Conservation (phyloP, 345 rosid genomes). For the Pistacia atlantica region DNA sequence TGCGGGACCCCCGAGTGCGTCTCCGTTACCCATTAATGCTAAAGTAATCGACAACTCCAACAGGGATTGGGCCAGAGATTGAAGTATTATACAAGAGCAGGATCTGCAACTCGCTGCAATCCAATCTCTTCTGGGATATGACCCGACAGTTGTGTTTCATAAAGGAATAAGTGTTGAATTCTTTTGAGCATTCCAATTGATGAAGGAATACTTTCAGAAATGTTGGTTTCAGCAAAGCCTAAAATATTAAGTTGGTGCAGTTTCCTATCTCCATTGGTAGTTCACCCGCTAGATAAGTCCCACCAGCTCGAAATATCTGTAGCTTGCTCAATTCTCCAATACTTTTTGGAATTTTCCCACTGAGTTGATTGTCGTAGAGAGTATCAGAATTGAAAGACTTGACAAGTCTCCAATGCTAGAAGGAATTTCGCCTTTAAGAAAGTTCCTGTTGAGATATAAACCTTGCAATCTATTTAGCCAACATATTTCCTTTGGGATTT, state of each 20-base stretch:
- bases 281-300: constrained; percentile 83
- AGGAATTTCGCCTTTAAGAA: constrained; percentile 78
- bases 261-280: constrained; percentile 86
- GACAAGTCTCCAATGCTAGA: constrained; percentile 58
- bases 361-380: constrained; percentile 80
- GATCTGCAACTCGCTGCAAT: too few species aligned
- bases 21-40: too few species aligned
- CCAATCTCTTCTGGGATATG: too few species aligned
- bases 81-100: too few species aligned
- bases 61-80: too few species aligned
- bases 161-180: too few species aligned
- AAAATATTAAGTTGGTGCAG: constrained; percentile 73
- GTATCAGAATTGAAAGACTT: constrained; percentile 54
- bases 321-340: constrained; percentile 64
- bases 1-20: too few species aligned
- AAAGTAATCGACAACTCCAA: too few species aligned
- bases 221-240: constrained; percentile 90
- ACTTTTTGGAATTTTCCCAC: constrained; percentile 68
- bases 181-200: constrained; percentile 17
- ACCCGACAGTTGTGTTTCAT: too few species aligned
- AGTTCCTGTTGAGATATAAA: constrained; percentile 65
- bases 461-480: constrained; percentile 54
- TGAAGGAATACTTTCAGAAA: constrained; percentile 77
- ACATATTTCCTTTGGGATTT: constrained; percentile 71
- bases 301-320: constrained; percentile 74